Percentiles rank a stretch among this genome's conserved stretches.
Conservation (phyloP, 2,329 filamentous ascomycete genomes). For the Apiospora marii region DNA sequence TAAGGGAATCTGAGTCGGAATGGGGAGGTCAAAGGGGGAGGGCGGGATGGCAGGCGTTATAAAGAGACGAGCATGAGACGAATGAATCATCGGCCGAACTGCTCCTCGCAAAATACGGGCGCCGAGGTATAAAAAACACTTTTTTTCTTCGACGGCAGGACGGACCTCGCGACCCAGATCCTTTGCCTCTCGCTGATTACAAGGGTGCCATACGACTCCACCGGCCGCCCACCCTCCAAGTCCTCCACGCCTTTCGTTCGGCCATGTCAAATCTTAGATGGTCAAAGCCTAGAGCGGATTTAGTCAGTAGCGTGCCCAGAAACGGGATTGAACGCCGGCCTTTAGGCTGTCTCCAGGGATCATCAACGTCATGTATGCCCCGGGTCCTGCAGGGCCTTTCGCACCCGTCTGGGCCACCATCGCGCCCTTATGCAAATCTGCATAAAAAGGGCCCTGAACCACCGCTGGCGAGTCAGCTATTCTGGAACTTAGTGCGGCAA, state of each 20-base stretch:
- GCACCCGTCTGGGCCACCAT: background rate
- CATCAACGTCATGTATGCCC: conserved; percentile 3
- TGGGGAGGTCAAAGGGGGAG: background rate
- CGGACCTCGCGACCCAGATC: background rate
- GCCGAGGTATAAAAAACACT: conserved; percentile 12
- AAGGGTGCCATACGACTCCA: background rate
- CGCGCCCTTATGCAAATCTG: background rate
- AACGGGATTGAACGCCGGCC: conserved; percentile 6
- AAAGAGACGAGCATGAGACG: background rate
- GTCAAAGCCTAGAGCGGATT: background rate
- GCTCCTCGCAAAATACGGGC: background rate
- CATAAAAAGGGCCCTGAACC: background rate
- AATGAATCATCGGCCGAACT: conserved; percentile 4
- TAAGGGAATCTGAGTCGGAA: conserved; percentile 7
- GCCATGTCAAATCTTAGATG: background rate
- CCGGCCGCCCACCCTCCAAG: background rate
- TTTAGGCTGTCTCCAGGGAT: background rate
- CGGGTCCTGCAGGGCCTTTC: background rate
- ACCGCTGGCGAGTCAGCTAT: background rate
- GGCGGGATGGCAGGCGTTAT: conserved; percentile 13
- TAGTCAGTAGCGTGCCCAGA: background rate
- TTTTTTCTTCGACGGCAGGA: background rate
- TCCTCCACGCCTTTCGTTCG: conserved; percentile 1
- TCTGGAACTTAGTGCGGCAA: background rate
- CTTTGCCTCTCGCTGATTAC: background rate